phyloP scores from a whole-genome alignment of 495 filamentous ascomycete genomes.

The Podospora fimiseda region DNA sequence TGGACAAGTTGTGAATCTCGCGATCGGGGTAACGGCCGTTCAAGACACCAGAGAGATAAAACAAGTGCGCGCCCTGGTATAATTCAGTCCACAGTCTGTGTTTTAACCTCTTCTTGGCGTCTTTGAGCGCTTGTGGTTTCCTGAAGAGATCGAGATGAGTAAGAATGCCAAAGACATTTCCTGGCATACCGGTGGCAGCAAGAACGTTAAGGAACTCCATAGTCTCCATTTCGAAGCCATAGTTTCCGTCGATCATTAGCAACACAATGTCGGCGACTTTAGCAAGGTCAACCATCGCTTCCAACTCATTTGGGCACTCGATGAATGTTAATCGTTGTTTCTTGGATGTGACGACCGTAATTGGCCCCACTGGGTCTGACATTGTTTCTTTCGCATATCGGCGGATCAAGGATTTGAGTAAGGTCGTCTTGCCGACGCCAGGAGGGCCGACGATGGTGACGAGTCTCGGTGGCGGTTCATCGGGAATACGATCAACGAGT shows the following conservation, averaged over 20 bases:
- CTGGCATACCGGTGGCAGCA: constrained; percentile 87
- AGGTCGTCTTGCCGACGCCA: constrained; percentile 61
- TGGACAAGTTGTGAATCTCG: constrained; percentile 88
- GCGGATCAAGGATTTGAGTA: constrained; percentile 85
- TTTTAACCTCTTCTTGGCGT: constrained; percentile 93
- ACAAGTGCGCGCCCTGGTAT: constrained; percentile 93
- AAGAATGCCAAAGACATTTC: constrained; percentile 94
- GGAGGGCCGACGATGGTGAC: constrained; percentile 91
- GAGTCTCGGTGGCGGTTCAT: constrained; percentile 89
- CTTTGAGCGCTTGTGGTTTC: constrained; percentile 80
- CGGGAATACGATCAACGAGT: constrained; percentile 86
- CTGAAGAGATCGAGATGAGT: constrained; percentile 94
- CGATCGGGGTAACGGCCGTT: constrained; percentile 96
- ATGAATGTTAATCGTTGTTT: constrained; percentile 87
- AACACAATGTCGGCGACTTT: constrained; percentile 96
- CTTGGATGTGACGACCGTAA: constrained; percentile 94
- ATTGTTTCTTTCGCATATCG: constrained; percentile 95
- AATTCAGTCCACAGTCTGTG: constrained; percentile 94
- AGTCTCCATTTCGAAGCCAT: constrained; percentile 98
- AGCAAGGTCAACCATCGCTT: constrained; percentile 89
- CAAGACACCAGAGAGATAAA: constrained; percentile 90
- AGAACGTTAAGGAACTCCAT: constrained; percentile 98
- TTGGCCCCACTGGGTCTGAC: constrained; percentile 78
- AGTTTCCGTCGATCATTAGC: constrained; percentile 97
- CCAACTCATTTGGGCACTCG: constrained; percentile 92